A percentile compares a stretch with the other conserved stretches of the same genome.
Conservation (phyloP, 2,329 filamentous ascomycete genomes). For the Rutstroemia sp. region DNA sequence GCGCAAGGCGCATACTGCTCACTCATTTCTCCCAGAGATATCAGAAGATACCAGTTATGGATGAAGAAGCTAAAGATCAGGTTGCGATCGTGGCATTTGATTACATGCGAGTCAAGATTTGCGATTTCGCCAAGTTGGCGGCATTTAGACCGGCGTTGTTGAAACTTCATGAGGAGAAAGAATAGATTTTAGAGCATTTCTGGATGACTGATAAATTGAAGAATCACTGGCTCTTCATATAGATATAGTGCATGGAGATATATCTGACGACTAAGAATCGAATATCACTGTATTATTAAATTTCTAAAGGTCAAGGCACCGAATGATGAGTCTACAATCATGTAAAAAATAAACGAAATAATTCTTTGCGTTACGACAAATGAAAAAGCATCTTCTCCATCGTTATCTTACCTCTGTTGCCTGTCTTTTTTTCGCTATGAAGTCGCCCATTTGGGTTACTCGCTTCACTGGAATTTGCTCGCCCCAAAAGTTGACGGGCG, state of each 20-base stretch:
- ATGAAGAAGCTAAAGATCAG: conserved; percentile 41
- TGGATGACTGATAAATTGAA: neutral
- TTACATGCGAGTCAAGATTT: conserved; percentile 66
- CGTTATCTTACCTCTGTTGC: no score
- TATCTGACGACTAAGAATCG: no score
- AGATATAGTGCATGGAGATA: neutral
- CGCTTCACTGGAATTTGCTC: neutral
- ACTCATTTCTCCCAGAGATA: conserved; percentile 97
- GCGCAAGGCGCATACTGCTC: conserved; percentile 69
- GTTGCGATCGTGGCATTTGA: conserved; percentile 71
- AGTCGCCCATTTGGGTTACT: neutral
- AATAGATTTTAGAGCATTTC: conserved; percentile 10
- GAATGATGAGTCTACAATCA: no score
- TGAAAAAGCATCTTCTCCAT: no score
- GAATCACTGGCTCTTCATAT: neutral
- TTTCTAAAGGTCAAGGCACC: no score
- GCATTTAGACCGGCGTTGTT: conserved; percentile 53
- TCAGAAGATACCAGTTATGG: conserved; percentile 36
- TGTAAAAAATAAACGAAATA: no score
- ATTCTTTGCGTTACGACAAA: no score
- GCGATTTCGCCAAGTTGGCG: conserved; percentile 61
- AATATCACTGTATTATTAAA: no score
- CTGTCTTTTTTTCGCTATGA: neutral
- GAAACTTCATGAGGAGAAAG: conserved; percentile 43
- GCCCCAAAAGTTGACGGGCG: neutral